phyloP scores from a whole-genome alignment of 306 rosid species.

The Luffa acutangula region DNA sequence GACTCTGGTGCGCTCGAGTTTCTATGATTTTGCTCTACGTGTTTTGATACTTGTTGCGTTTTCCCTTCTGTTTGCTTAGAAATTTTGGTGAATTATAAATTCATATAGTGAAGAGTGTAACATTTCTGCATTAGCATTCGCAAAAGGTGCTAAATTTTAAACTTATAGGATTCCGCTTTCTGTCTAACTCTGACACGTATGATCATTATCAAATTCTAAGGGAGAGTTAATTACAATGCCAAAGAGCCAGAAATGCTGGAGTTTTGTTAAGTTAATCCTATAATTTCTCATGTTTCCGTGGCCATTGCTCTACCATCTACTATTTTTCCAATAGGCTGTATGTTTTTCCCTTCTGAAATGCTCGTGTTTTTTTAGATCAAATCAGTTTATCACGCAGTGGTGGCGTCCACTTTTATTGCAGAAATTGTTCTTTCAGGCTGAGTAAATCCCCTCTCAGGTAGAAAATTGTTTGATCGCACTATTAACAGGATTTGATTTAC shows the following conservation, averaged over 20 bases:
- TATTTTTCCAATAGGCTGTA: background rate
- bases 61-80: background rate
- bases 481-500: background rate
- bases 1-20: conserved; percentile 38
- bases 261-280: background rate
- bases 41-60: background rate
- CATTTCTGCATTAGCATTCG: background rate
- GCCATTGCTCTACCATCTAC: background rate
- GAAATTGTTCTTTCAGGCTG: conserved; percentile 51
- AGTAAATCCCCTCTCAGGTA: conserved; percentile 60
- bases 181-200: background rate
- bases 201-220: background rate
- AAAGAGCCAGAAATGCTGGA: background rate
- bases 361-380: conserved; percentile 30
- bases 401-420: conserved; percentile 59
- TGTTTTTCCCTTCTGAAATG: background rate
- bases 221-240: background rate
- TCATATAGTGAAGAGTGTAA: background rate
- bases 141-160: background rate
- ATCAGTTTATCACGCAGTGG: conserved; percentile 33
- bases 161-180: background rate
- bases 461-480: background rate
- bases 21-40: background rate
- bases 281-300: background rate
- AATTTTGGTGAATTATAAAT: background rate